A percentile compares a stretch with the other conserved stretches of the same genome.
phyloP scores from a whole-genome alignment of 345 rosid genomes.

The Populus simonii region DNA sequence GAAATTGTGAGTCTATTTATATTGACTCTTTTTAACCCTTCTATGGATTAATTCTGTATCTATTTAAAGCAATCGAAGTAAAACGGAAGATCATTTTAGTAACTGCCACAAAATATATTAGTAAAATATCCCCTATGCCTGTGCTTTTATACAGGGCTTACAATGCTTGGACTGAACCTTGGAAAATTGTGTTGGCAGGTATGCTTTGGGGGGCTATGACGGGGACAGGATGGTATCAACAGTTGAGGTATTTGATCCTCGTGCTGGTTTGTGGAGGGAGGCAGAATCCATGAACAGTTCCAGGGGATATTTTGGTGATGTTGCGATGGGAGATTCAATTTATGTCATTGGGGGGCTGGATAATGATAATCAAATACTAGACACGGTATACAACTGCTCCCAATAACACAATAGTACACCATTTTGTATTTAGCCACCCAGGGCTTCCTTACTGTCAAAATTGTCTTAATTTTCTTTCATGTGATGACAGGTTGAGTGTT shows the following conservation, averaged over 20 bases:
- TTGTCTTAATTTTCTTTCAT: neutral
- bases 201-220: slow-evolving; percentile 40
- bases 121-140: too few species aligned
- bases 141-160: neutral
- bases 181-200: slow-evolving; percentile 18
- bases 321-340: slow-evolving; percentile 26
- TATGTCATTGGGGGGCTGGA: slow-evolving; percentile 36
- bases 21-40: too few species aligned
- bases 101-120: neutral
- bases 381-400: slow-evolving; percentile 24
- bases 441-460: neutral
- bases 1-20: slow-evolving; percentile 50
- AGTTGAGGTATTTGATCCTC: slow-evolving; percentile 42
- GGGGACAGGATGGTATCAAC: slow-evolving; percentile 30
- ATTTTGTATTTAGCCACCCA: too few species aligned
- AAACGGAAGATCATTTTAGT: neutral
- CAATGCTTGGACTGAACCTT: neutral
- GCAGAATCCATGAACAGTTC: slow-evolving; percentile 27
- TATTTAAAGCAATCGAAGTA: neutral
- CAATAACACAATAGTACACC: too few species aligned
- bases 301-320: slow-evolving; percentile 35
- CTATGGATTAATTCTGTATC: too few species aligned
- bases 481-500: slow-evolving; percentile 31
- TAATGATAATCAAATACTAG: slow-evolving; percentile 15
- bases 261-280: slow-evolving; percentile 30